Percentiles rank a stretch among this genome's conserved stretches.
These are phyloP conservation scores for Pseudisothecium myosuroides DNA, from an alignment of 225 moss, liverwort and hornwort species.

Conservation along the genomic window DNA sequence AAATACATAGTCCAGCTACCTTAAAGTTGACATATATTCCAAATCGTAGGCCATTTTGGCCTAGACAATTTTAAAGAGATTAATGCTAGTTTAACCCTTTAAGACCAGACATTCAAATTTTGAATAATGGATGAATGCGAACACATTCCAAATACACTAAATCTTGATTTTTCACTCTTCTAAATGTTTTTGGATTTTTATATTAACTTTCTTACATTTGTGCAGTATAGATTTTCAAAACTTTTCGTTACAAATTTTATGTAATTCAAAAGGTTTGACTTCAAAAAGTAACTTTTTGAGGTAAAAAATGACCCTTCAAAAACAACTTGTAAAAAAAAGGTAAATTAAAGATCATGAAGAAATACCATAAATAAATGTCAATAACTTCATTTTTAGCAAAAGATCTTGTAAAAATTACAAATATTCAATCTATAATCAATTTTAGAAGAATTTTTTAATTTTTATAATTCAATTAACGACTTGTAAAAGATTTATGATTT, in stretches of 20 bases:
- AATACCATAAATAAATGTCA: background rate
- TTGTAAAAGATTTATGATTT: too few relatives aligned
- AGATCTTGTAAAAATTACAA: too few relatives aligned
- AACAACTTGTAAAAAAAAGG: too few relatives aligned
- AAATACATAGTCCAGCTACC: too few relatives aligned
- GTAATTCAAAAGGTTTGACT: background rate
- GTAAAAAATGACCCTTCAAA: too few relatives aligned
- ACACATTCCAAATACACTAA: background rate
- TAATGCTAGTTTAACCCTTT: background rate
- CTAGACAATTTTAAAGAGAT: too few relatives aligned
- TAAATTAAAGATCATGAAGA: background rate
- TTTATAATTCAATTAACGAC: background rate
- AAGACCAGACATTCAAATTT: background rate
- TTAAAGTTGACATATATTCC: too few relatives aligned
- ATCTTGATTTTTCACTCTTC: background rate
- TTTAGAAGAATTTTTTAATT: too few relatives aligned
- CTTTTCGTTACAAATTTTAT: rapidly evolving
- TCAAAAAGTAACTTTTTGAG: background rate
- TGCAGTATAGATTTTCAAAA: background rate
- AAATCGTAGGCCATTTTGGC: too few relatives aligned
- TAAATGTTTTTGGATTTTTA: background rate
- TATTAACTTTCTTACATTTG: background rate
- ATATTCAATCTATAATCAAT: too few relatives aligned
- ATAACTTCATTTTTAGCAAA: background rate
- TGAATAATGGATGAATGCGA: background rate